These are phyloP conservation scores for Beta lomatogona DNA, from an alignment of 179 eudicot species.

Conservation along the genomic window DNA sequence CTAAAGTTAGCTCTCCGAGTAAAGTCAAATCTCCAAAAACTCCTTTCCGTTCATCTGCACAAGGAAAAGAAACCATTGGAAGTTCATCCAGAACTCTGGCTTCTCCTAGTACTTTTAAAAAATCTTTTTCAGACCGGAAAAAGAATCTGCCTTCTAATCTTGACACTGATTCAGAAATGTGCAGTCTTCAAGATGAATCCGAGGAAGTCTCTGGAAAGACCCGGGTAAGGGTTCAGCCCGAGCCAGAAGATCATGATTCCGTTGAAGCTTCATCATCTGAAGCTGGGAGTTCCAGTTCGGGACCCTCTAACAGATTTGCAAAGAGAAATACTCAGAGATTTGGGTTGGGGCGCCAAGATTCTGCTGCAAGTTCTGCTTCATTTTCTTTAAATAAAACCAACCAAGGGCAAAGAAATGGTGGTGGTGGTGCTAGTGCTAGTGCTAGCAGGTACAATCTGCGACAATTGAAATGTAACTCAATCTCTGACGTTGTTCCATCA, in stretches of 20 bases:
- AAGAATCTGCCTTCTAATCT: slow-evolving; percentile 37
- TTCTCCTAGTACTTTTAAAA: slow-evolving; percentile 31
- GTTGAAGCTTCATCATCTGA: slow-evolving; percentile 34
- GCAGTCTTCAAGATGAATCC: slow-evolving; percentile 42
- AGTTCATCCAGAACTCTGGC: slow-evolving; percentile 45
- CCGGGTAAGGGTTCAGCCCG: slow-evolving; percentile 31
- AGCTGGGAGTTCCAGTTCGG: slow-evolving; percentile 46
- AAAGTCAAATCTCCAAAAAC: slow-evolving; percentile 46
- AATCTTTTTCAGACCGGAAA: slow-evolving; percentile 32
- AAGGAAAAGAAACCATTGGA: slow-evolving; percentile 54
- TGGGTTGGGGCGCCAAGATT: slow-evolving; percentile 44
- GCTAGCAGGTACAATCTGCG: slow-evolving; percentile 49
- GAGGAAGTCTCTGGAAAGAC: slow-evolving; percentile 38
- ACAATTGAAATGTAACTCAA: slow-evolving; percentile 58
- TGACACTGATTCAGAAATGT: slow-evolving; percentile 44
- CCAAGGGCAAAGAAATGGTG: slow-evolving; percentile 38
- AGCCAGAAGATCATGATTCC: slow-evolving; percentile 24
- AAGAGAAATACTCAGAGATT: slow-evolving; percentile 44
- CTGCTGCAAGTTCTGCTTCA: slow-evolving; percentile 18
- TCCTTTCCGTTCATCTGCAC: slow-evolving; percentile 44
- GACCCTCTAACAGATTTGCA: slow-evolving; percentile 33
- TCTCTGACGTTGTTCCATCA: slow-evolving; percentile 53
- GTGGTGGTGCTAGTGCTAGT: slow-evolving; percentile 32
- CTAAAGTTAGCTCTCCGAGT: slow-evolving; percentile 43
- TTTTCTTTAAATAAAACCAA: slow-evolving; percentile 16